Conservation (phyloP, 352 stramenopile species). For the Pythium phragmiticola region DNA sequence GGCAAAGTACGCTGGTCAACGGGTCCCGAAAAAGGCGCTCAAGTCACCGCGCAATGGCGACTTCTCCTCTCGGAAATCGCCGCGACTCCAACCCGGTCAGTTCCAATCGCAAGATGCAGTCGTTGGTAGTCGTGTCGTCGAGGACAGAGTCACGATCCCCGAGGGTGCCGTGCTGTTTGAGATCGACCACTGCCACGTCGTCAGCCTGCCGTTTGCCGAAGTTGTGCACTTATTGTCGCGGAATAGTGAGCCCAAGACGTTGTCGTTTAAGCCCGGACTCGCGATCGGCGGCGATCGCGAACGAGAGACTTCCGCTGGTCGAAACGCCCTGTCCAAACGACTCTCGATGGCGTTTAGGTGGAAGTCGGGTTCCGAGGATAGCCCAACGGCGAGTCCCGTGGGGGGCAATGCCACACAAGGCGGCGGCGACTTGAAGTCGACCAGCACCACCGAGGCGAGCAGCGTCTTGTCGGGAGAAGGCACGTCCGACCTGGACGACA, state of each 20-base stretch:
- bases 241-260: conserved; percentile 39
- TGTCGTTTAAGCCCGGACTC: conserved; percentile 63
- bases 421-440: conserved; percentile 8
- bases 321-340: conserved; percentile 39
- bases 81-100: background rate
- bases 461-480: conserved; percentile 11
- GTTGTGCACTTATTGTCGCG: conserved; percentile 56
- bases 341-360: conserved; percentile 54
- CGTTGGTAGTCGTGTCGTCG: conserved; percentile 7
- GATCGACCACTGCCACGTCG: conserved; percentile 59
- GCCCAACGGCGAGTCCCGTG: background rate
- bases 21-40: background rate
- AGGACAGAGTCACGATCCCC: conserved; percentile 34
- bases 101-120: background rate
- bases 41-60: background rate
- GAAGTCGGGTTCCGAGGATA: conserved; percentile 33
- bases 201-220: conserved; percentile 55
- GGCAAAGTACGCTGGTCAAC: conserved; percentile 35
- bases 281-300: conserved; percentile 34
- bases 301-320: conserved; percentile 4
- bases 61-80: background rate
- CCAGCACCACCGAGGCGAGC: conserved; percentile 12
- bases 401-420: background rate
- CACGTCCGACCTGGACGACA: conserved; percentile 11
- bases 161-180: conserved; percentile 63